Percentiles rank a stretch among this genome's conserved stretches.
phyloP scores from a whole-genome alignment of 2,329 filamentous ascomycete species.

The Metarhizium brunneum region DNA sequence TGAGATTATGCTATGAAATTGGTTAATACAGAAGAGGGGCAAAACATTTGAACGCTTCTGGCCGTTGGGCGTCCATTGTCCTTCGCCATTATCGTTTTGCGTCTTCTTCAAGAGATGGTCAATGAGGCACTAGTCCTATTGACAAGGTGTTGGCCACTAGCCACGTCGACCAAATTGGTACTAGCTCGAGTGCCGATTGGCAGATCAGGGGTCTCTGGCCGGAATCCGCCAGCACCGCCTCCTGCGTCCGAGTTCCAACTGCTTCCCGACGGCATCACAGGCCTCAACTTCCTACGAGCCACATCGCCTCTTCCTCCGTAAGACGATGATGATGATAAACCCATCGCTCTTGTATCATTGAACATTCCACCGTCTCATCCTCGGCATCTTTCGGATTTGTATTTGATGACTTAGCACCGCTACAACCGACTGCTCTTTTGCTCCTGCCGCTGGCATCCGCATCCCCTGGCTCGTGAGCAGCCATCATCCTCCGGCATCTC shows the following conservation, averaged over 20 bases:
- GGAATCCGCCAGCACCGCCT: no score
- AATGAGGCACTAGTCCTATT: background rate
- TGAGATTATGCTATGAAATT: no score
- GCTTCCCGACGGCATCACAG: slow-evolving; percentile 2
- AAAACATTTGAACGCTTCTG: background rate
- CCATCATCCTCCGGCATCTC: background rate
- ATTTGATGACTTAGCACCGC: background rate
- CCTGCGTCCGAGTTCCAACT: background rate
- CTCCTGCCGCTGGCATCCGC: background rate
- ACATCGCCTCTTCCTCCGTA: slow-evolving; percentile 7
- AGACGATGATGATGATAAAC: background rate
- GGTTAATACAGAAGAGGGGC: background rate
- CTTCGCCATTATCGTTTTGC: background rate
- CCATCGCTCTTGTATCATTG: background rate
- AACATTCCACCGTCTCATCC: background rate
- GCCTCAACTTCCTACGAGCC: slow-evolving; percentile 3
- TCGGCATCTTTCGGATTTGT: background rate
- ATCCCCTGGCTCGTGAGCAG: background rate
- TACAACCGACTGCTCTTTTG: background rate
- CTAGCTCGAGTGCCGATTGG: no score
- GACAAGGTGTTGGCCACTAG: background rate
- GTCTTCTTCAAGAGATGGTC: background rate
- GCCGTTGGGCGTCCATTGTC: background rate
- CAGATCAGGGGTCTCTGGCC: no score
- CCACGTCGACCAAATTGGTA: background rate